Base-by-base conservation (phyloP, 805 yeast species). In the Saccharomycopsis selenospora region DNA sequence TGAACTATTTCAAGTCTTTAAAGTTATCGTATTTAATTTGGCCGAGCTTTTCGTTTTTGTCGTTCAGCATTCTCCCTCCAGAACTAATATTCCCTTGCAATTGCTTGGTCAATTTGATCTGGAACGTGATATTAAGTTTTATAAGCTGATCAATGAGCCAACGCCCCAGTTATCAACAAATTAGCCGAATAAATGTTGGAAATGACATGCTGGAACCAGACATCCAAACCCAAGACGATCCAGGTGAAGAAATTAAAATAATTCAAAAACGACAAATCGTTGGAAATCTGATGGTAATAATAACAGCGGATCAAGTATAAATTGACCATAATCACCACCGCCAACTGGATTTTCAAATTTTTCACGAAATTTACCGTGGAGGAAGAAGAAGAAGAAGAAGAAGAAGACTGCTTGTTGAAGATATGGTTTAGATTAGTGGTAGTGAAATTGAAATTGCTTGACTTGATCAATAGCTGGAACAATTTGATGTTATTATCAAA, bases 31-130 rank as follows among this genome's bases (percentile, higher is more conserved):
- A 74, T 57, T 62, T 76, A 57, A 69, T 72, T 45, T 80, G 85
- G 83, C 85, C 86, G 2, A 62, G 74, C 38, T 73, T 77, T 46
- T 76, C 82, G 11, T 61, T 72, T 6, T 52, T 72, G 36, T 68
- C 75, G 51, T 80, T 80, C 59, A 66, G 69, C 18, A 65, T 72
- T 40, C 60, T 79, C 8, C 79, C 77, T 0, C 65, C 67, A 28
- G 61, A 68, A n/a, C 59, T 71, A 55, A 73, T 80, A 55, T 78
- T 80, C 61, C 80, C 82, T 1, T 67, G 74, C 46, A 80, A 77
- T 53, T 79, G 85, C 56, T 56, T 76, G 40, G 78, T 79, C 14
- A 73, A 70, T 46, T 66, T 80, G 54, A 49, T 77, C 0, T 80
- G 84, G 79, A 77, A 77, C 46, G 58, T 79, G 26, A 62, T 78